These are phyloP conservation scores for Lactarius pseudohatsudake DNA, from an alignment of 768 basidiomycete genomes.

Conservation along the genomic window DNA sequence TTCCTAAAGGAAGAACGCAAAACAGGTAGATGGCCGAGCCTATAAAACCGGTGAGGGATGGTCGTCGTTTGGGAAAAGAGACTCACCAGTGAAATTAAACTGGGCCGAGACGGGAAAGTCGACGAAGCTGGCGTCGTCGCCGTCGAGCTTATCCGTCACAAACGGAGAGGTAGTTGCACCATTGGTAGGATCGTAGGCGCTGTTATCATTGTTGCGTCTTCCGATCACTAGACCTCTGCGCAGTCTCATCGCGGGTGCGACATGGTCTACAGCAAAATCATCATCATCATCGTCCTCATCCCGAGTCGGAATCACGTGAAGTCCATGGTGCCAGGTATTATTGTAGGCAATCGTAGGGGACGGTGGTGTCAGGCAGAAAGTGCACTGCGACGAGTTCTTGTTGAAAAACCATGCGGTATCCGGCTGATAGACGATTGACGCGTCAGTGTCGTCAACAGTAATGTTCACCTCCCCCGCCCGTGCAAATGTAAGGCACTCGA, in stretches of 20 bases:
- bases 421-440: slow-evolving; percentile 14
- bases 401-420: slow-evolving; percentile 9
- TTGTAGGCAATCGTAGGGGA: slow-evolving; percentile 16
- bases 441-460: slow-evolving; percentile 19
- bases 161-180: slow-evolving; percentile 6
- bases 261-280: slow-evolving; percentile 1
- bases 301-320: slow-evolving; percentile 12
- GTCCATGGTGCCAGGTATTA: slow-evolving; percentile 19
- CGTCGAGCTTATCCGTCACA: slow-evolving; percentile 30
- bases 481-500: not conserved
- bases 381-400: slow-evolving; percentile 8
- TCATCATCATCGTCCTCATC: slow-evolving; percentile 20
- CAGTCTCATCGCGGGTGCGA: not conserved
- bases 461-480: slow-evolving; percentile 14
- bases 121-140: slow-evolving; percentile 35
- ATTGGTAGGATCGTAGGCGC: slow-evolving; percentile 3
- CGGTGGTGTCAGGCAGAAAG: slow-evolving; percentile 17
- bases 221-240: not conserved
- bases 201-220: not conserved
- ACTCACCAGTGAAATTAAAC: slow-evolving; percentile 47
- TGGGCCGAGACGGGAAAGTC: slow-evolving; percentile 39
- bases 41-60: slow-evolving; percentile 30
- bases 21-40: slow-evolving; percentile 52
- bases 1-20: slow-evolving; percentile 40
- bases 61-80: not conserved